Evolutionary conservation across 2,329 filamentous ascomycete genomes (phyloP), one percentile per base, ranked within the genome.

Genomic region (Pseudogymnoascus sp.): DNA sequence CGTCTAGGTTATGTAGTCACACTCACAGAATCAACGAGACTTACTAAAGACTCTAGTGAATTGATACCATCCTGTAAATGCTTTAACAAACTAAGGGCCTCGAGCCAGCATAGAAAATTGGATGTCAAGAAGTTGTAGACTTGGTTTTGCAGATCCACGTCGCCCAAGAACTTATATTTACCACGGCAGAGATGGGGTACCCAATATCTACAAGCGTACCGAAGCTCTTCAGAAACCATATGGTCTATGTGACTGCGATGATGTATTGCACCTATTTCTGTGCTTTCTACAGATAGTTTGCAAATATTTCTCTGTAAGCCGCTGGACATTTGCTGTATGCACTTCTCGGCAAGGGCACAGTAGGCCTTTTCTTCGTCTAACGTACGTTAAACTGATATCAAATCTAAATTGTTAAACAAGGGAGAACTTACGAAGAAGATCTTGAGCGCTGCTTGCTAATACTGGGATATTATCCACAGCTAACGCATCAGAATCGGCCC

Each of bases 131-230:
- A 73, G 21, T 59, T 12, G 18, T 31, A 40, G 28, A 62, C 25
- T 3, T 8, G 5, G 21, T 62, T 23, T 2, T 71, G 10, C 2
- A 21, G 5, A 7, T 65, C 62, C 23, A 31, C 44, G 42, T 66
- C 63, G 59, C 12, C 11, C 14, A 25, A 47, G 21, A 47, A 47
- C 25, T 2, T 25, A 25, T 47, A 5, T 25, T 28, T 59, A 16
- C 38, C 40, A 21, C 56, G 28, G 25, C 10, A 25, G 33, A 63
- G 35, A 68, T 77, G 74, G 16, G 74, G 67, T 38, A 72, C 59
- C 75, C 74, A 77, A 61, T 75, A 72, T 1, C 71, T 31, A 63
- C 72, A 76, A 6, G 70, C 66, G 63, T 78, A 77, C 5, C 66
- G 59, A 25, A 70, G 42, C 7, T 33, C 42, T 7, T 14, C 28